phyloP scores from a whole-genome alignment of 495 filamentous ascomycete species.

The Articulospora tetracladia region DNA sequence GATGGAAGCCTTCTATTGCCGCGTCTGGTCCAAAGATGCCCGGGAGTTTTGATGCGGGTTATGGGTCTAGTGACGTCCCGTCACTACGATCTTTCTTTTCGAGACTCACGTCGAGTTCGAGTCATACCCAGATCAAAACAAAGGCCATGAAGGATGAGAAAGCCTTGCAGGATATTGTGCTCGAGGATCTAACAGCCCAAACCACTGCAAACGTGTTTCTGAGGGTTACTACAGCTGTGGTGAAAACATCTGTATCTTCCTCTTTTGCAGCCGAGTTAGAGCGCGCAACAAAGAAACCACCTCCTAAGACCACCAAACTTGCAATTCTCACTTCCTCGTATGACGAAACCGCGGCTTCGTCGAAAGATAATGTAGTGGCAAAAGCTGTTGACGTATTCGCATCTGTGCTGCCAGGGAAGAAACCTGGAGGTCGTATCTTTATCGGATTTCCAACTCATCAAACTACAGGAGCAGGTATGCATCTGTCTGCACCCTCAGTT shows the following conservation, averaged over 20 bases:
- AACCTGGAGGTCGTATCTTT: constrained; percentile 76
- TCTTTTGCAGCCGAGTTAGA: constrained; percentile 83
- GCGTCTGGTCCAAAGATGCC: constrained; percentile 23
- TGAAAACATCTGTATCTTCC: constrained; percentile 64
- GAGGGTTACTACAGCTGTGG: constrained; percentile 75
- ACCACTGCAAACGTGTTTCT: constrained; percentile 79
- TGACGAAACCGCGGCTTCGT: constrained; percentile 54
- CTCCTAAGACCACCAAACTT: constrained; percentile 79
- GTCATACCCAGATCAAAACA: constrained; percentile 35
- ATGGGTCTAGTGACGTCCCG: constrained; percentile 36
- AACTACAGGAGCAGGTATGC: constrained; percentile 88
- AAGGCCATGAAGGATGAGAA: constrained; percentile 50
- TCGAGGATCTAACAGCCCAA: constrained; percentile 61
- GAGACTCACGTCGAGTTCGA: constrained; percentile 51
- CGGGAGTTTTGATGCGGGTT: constrained; percentile 17
- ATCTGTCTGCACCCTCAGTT: constrained; percentile 97
- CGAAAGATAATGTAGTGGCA: constrained; percentile 23
- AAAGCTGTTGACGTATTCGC: constrained; percentile 70
- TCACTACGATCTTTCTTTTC: constrained; percentile 81
- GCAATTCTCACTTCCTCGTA: constrained; percentile 88
- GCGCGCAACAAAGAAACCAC: constrained; percentile 93
- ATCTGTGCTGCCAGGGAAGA: constrained; percentile 84
- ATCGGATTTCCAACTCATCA: constrained; percentile 98
- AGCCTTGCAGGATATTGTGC: constrained; percentile 48
- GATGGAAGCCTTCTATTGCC: constrained; percentile 65